These are phyloP conservation scores for Misopates orontium DNA, from an alignment of 257 asterid genomes.

Conservation along the genomic window DNA sequence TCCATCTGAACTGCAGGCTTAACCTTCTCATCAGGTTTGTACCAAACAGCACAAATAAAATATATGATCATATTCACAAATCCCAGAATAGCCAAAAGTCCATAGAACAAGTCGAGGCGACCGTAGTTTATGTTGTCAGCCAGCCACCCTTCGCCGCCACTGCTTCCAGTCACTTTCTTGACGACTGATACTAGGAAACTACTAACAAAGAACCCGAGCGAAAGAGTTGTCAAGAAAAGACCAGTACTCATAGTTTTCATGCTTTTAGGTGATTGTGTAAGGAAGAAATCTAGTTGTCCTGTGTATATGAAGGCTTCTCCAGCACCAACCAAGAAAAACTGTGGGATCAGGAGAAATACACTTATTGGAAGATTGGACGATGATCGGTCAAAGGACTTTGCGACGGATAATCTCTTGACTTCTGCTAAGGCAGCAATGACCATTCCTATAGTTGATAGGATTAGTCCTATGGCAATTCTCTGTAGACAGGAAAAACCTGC, in stretches of 20 bases:
- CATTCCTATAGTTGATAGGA: constrained; percentile 41
- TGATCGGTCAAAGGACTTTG: constrained; percentile 8
- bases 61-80: constrained; percentile 51
- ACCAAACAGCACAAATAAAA: constrained; percentile 57
- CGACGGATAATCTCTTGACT: constrained; percentile 29
- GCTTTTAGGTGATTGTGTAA: constrained; percentile 52
- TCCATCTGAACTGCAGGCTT: constrained; percentile 37
- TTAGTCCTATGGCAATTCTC: constrained; percentile 39
- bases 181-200: constrained; percentile 48
- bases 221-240: constrained; percentile 52
- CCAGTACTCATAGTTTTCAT: constrained; percentile 70
- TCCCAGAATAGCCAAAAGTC: constrained; percentile 64
- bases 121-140: constrained; percentile 75
- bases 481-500: constrained; percentile 47
- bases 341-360: constrained; percentile 53
- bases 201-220: constrained; percentile 45
- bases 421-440: constrained; percentile 39
- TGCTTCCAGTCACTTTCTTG: constrained; percentile 48
- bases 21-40: constrained; percentile 42
- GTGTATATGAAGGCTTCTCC: constrained; percentile 60
- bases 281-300: constrained; percentile 58
- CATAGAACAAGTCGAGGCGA: constrained; percentile 72
- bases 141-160: constrained; percentile 66
- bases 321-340: constrained; percentile 45
- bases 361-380: constrained; percentile 29